Evolutionary conservation across 2,329 filamentous ascomycete genomes (phyloP).

Genomic region (Monosporascus cannonballus): DNA sequence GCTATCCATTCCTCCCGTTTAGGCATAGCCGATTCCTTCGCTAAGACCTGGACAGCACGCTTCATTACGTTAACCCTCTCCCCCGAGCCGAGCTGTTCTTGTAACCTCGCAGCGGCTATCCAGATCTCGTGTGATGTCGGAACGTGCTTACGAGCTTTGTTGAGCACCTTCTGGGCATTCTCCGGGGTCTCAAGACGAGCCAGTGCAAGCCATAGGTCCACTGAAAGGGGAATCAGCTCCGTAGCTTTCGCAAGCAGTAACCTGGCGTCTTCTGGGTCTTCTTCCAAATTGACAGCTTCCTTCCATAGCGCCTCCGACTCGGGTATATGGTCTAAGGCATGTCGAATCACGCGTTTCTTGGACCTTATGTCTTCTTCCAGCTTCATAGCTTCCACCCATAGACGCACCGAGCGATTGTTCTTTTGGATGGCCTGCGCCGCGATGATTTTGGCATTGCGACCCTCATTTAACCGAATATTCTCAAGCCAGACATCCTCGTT

Average conservation of each 20-base stretch:
- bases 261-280: constrained; percentile 80
- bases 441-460: constrained; percentile 91
- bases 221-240: constrained; percentile 86
- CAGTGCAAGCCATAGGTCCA: constrained; percentile 91
- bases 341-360: constrained; percentile 87
- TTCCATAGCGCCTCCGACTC: constrained; percentile 98
- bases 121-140: constrained; percentile 93
- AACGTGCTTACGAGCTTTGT: constrained; percentile 88
- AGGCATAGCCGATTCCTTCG: constrained; percentile 89
- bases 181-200: constrained; percentile 84
- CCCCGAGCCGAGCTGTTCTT: constrained; percentile 78
- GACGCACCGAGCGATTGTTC: constrained; percentile 77
- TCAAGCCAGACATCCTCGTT: constrained; percentile 96
- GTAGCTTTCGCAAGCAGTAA: constrained; percentile 90
- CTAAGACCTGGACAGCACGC: constrained; percentile 80
- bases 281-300: constrained; percentile 90
- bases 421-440: constrained; percentile 88
- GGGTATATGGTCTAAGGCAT: constrained; percentile 86
- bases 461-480: constrained; percentile 87
- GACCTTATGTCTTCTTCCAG: constrained; percentile 75
- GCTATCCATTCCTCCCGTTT: constrained; percentile 96
- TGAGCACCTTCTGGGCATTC: constrained; percentile 90
- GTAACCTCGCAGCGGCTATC: constrained; percentile 87
- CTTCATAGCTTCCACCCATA: constrained; percentile 96
- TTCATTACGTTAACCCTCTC: constrained; percentile 89